These are phyloP conservation scores for Hirschioporus abietinus DNA, from an alignment of 768 basidiomycete genomes.

Conservation along the genomic window DNA sequence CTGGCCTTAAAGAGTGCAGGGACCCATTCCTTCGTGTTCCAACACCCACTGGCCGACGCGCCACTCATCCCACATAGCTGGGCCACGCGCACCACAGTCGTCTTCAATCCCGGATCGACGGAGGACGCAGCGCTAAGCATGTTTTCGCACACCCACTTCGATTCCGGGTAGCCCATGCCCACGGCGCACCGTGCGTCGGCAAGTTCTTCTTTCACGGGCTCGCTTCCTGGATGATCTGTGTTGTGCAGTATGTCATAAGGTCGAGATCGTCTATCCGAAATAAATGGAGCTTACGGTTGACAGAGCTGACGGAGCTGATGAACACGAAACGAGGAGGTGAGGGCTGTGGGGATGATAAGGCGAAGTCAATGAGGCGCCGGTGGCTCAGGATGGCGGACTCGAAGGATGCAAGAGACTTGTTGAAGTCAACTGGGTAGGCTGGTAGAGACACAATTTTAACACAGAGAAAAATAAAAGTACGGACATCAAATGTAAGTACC, in stretches of 20 bases:
- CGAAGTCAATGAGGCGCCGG: slow-evolving; percentile 34
- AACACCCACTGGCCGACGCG: slow-evolving; percentile 33
- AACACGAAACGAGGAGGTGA: slow-evolving; percentile 23
- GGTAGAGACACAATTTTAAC: no score
- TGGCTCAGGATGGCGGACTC: slow-evolving; percentile 35
- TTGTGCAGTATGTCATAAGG: background rate
- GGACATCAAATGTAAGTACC: slow-evolving; percentile 8
- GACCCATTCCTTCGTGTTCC: slow-evolving; percentile 43
- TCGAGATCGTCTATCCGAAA: slow-evolving; percentile 5
- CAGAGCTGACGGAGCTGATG: slow-evolving; percentile 29
- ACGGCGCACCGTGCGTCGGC: slow-evolving; percentile 21
- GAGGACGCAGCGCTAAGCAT: slow-evolving; percentile 27
- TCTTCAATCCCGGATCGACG: slow-evolving; percentile 12
- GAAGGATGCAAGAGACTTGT: slow-evolving; percentile 35
- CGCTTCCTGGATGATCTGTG: background rate
- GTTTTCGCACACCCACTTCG: slow-evolving; percentile 41
- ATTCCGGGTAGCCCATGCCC: slow-evolving; percentile 33
- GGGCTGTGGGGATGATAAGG: slow-evolving; percentile 22
- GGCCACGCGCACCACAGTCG: slow-evolving; percentile 35
- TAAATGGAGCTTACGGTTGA: slow-evolving; percentile 14
- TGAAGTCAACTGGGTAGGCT: slow-evolving; percentile 42
- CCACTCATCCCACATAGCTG: slow-evolving; percentile 41
- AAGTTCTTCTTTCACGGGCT: background rate
- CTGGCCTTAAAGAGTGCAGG: slow-evolving; percentile 36
- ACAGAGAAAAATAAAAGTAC: no score